These are phyloP conservation scores for Nowakowskiella sp. DNA, from an alignment of 192 early-diverging fungal species.

Conservation along the genomic window DNA sequence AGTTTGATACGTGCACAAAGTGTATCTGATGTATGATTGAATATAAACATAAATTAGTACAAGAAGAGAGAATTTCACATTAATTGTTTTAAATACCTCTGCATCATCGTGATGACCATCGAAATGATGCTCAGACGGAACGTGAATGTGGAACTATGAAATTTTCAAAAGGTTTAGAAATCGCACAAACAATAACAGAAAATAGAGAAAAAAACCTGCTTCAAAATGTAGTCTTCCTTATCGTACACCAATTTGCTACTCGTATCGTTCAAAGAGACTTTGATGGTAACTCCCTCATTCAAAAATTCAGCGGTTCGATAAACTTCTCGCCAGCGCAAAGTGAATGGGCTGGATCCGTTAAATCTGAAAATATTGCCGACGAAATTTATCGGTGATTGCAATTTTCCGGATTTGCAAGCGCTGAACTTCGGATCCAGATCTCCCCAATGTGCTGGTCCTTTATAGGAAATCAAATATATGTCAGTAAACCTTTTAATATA, in stretches of 20 bases:
- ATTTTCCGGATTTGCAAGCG: conserved; percentile 20
- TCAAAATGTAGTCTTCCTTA: neutral
- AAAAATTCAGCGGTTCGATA: conserved; percentile 11
- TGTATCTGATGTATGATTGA: no score
- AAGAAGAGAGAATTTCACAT: no score
- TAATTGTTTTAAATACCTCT: no score
- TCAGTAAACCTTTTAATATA: no score
- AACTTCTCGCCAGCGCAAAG: conserved; percentile 4
- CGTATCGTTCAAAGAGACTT: no score
- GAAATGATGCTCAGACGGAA: conserved; percentile 50
- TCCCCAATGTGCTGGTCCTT: conserved; percentile 16
- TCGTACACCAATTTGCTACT: no score
- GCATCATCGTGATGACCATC: conserved; percentile 21
- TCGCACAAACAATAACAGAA: neutral
- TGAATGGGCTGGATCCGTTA: neutral
- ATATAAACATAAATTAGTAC: no score
- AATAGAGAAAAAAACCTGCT: conserved; percentile 2
- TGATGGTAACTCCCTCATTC: conserved; percentile 38
- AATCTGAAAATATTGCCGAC: neutral
- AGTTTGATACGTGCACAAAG: conserved; percentile 41
- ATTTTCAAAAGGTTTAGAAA: conserved; percentile 12
- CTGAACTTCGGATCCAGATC: conserved; percentile 10
- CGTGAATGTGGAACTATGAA: conserved; percentile 57
- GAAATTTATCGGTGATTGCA: conserved; percentile 51
- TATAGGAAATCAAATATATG: no score